A percentile compares a stretch with the other conserved stretches of the same genome.
phyloP scores from a whole-genome alignment of 163 green algal species.

The Chlorella variabilis region DNA sequence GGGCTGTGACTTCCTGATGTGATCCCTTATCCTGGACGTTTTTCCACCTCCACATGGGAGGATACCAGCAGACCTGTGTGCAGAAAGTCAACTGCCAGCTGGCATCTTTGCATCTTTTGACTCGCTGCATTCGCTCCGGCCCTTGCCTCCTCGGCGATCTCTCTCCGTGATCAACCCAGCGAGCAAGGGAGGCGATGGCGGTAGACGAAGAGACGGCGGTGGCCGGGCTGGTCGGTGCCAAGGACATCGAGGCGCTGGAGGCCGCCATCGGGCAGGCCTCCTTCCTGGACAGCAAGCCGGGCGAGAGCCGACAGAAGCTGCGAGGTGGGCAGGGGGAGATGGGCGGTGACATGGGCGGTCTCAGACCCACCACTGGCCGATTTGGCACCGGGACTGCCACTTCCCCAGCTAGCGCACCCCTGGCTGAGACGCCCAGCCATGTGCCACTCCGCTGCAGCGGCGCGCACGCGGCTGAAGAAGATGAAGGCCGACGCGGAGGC shows the following conservation, averaged over 20 bases:
- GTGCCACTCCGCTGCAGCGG: too few relatives aligned
- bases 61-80: too few relatives aligned
- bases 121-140: too few relatives aligned
- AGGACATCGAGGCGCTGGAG: conserved; percentile 65
- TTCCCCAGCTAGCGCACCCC: too few relatives aligned
- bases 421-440: too few relatives aligned
- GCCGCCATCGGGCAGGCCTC: conserved; percentile 68
- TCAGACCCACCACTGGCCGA: neutral
- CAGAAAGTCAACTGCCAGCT: too few relatives aligned
- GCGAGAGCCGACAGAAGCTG: conserved; percentile 84
- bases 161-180: too few relatives aligned
- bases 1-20: too few relatives aligned
- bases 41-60: too few relatives aligned
- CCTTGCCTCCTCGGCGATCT: too few relatives aligned
- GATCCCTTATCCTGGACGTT: too few relatives aligned
- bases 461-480: conserved; percentile 71
- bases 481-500: conserved; percentile 58
- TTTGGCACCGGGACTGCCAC: neutral
- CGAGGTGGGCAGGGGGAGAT: conserved; percentile 56
- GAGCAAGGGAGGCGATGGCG: conserved; percentile 24
- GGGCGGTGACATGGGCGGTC: neutral
- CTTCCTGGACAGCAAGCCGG: conserved; percentile 78
- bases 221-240: conserved; percentile 64
- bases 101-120: neutral
- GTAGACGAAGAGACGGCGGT: conserved; percentile 50